Evolutionary conservation across 2,329 filamentous ascomycete species (phyloP).

Genomic region (Aspergillus pseudoglaucus): DNA sequence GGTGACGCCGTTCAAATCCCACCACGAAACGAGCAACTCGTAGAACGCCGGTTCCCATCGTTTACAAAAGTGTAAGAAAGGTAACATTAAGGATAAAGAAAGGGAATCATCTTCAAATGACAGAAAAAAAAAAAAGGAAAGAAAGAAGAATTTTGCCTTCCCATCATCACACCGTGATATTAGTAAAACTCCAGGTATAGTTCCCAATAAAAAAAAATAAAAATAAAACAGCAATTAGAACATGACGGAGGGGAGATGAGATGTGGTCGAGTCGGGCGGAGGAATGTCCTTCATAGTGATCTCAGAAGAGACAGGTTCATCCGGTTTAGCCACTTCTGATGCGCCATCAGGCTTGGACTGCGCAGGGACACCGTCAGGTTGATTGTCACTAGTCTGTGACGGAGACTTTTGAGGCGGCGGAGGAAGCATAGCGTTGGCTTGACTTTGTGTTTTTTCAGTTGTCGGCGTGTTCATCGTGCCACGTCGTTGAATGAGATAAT

Average conservation of each 20-base stretch:
- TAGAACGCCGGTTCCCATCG: constrained; percentile 19
- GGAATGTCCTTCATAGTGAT: constrained; percentile 27
- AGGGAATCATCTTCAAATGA: constrained; percentile 3
- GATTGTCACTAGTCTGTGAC: constrained; percentile 8
- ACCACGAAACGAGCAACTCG: not conserved
- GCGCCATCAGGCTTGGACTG: constrained; percentile 7
- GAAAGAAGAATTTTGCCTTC: constrained; percentile 8
- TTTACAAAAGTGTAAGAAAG: constrained; percentile 11
- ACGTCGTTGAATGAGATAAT: constrained; percentile 40
- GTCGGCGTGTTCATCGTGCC: constrained; percentile 35
- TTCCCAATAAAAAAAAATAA: constrained; percentile 3
- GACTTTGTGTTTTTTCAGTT: constrained; percentile 33
- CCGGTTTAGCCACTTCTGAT: constrained; percentile 12
- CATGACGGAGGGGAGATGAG: constrained; percentile 22
- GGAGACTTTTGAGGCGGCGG: constrained; percentile 16
- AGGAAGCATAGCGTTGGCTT: constrained; percentile 18
- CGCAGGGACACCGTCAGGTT: constrained; percentile 6
- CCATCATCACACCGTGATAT: not conserved
- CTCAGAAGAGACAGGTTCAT: constrained; percentile 18
- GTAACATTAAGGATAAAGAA: constrained; percentile 2
- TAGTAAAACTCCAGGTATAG: not conserved
- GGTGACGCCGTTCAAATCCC: not conserved
- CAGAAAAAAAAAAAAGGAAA: not conserved
- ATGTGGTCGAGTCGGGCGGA: constrained; percentile 17
- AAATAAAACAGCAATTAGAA: constrained; percentile 5